These are phyloP conservation scores for Cryptosporidium viatorum DNA, from an alignment of 169 alveolate species.

Conservation along the genomic window DNA sequence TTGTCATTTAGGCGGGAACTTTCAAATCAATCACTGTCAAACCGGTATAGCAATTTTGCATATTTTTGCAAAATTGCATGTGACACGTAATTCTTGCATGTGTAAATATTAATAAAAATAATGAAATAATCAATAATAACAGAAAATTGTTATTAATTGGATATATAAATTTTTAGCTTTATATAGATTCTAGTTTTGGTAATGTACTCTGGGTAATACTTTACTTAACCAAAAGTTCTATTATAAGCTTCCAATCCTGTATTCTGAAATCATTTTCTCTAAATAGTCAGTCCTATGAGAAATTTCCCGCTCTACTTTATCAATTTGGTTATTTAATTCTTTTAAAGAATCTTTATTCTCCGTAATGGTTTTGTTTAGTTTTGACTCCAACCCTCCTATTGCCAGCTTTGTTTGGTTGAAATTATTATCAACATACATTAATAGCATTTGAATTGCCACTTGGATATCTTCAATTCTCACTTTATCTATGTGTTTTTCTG, in stretches of 20 bases:
- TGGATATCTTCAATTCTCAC: constrained; percentile 65
- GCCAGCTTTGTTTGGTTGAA: constrained; percentile 4
- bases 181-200: not conserved
- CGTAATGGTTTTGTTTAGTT: not conserved
- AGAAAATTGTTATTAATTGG: too few relatives aligned
- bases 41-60: constrained; percentile 19
- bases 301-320: constrained; percentile 25
- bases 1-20: not conserved
- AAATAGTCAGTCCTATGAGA: constrained; percentile 17
- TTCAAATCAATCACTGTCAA: not conserved
- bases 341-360: not conserved
- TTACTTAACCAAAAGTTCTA: not conserved
- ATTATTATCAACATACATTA: constrained; percentile 9
- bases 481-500: constrained; percentile 55
- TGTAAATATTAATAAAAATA: too few relatives aligned
- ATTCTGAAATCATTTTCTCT: constrained; percentile 30
- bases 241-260: not conserved
- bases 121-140: too few relatives aligned
- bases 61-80: constrained; percentile 18
- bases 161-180: not conserved
- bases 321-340: constrained; percentile 7
- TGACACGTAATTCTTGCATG: not conserved
- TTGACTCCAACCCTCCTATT: not conserved
- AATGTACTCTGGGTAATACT: too few relatives aligned
- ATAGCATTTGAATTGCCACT: constrained; percentile 33